Conservation (phyloP, 2,329 filamentous ascomycete species). For the Fusarium graminum region DNA sequence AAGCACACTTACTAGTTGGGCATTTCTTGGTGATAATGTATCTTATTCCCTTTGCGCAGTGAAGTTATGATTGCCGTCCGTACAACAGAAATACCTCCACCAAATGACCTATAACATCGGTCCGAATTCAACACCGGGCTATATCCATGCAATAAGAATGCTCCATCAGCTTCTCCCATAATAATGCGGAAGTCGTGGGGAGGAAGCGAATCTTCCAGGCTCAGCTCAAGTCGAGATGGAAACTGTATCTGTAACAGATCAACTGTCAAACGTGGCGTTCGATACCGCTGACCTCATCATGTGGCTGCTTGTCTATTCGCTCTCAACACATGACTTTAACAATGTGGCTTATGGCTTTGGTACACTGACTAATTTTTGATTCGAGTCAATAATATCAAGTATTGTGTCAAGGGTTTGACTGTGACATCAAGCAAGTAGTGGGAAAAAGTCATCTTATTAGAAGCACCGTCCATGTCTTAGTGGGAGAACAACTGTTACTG, state of each 20-base stretch:
- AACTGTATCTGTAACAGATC: slow-evolving; percentile 3
- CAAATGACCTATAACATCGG: not conserved
- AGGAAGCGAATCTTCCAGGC: not conserved
- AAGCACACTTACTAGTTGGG: not conserved
- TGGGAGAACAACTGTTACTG: not conserved
- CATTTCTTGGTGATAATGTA: not conserved
- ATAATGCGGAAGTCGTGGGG: not conserved
- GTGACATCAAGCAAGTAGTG: not conserved
- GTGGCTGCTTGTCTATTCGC: slow-evolving; percentile 28
- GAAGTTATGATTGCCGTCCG: not conserved
- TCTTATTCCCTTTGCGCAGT: not conserved
- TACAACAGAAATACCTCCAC: not conserved
- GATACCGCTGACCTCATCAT: slow-evolving; percentile 39
- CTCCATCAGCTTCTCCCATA: not conserved
- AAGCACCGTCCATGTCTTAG: not conserved
- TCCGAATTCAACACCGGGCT: too few relatives aligned
- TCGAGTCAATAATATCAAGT: not conserved
- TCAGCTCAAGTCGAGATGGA: not conserved
- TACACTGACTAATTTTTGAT: not conserved
- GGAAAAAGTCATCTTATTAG: not conserved
- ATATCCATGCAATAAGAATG: too few relatives aligned
- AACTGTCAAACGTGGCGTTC: slow-evolving; percentile 18
- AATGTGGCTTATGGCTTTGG: slow-evolving; percentile 28
- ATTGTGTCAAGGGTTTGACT: too few relatives aligned
- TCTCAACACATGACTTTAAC: slow-evolving; percentile 24